Percentiles rank a stretch among this genome's conserved stretches.
These are phyloP conservation scores for Trichoderma parareesei DNA, from an alignment of 495 filamentous ascomycete genomes.

Conservation along the genomic window DNA sequence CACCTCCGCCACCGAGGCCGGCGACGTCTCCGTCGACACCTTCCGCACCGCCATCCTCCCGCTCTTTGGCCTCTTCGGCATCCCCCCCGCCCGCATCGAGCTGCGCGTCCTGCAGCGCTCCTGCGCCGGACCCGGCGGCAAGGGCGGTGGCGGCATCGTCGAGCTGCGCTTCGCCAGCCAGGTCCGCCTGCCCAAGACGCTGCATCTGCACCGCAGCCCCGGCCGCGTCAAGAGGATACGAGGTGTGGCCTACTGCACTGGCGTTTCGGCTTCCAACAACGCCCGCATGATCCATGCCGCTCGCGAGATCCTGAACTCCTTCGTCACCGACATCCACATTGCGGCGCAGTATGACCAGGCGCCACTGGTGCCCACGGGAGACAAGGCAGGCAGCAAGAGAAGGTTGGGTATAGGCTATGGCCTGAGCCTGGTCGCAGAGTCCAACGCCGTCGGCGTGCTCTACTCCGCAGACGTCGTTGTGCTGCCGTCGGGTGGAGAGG, in stretches of 20 bases:
- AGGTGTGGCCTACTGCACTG: conserved; percentile 87
- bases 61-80: conserved; percentile 81
- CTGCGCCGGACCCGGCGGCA: conserved; percentile 62
- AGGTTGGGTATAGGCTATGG: conserved; percentile 72
- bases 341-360: conserved; percentile 60
- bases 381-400: conserved; percentile 45
- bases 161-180: conserved; percentile 89
- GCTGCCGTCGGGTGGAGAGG: conserved; percentile 67
- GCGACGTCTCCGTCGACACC: conserved; percentile 84
- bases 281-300: conserved; percentile 89
- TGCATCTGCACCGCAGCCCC: conserved; percentile 73
- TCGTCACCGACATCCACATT: conserved; percentile 79
- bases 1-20: conserved; percentile 67
- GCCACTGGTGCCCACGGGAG: conserved; percentile 55
- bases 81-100: conserved; percentile 73
- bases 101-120: conserved; percentile 72
- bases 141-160: conserved; percentile 81
- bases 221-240: conserved; percentile 83
- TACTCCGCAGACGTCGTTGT: conserved; percentile 83
- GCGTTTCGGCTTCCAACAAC: conserved; percentile 85
- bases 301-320: conserved; percentile 75
- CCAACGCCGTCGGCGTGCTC: conserved; percentile 64
- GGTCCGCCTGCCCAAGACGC: conserved; percentile 83
- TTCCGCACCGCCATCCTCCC: conserved; percentile 91
- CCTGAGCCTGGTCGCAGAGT: conserved; percentile 82